Evolutionary conservation across 805 yeast species (phyloP).

Genomic region (Ogataea nonfermentans): DNA sequence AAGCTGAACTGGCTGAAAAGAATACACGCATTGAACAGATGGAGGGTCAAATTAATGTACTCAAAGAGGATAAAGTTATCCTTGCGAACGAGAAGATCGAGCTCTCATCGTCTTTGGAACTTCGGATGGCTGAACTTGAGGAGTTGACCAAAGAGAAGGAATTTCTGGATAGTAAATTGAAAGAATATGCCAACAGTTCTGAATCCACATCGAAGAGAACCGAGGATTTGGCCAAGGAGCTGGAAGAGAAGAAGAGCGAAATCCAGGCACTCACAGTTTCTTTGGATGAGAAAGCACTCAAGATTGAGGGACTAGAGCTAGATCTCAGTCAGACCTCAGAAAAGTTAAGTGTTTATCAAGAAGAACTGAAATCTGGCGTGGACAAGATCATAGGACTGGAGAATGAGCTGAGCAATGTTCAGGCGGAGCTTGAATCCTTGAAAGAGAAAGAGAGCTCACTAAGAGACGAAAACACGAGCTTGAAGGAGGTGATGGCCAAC

Average conservation of each 20-base stretch:
- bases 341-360: conserved; percentile 12
- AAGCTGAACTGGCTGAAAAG: conserved; percentile 15
- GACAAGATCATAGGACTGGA: conserved; percentile 13
- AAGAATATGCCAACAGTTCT: conserved; percentile 1
- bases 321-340: conserved; percentile 14
- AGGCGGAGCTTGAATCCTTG: conserved; percentile 10
- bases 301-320: conserved; percentile 15
- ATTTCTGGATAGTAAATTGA: conserved; percentile 7
- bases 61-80: conserved; percentile 25
- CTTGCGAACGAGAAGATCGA: conserved; percentile 24
- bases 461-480: conserved; percentile 4
- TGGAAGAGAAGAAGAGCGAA: conserved; percentile 12
- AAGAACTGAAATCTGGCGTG: conserved; percentile 12
- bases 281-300: conserved; percentile 8
- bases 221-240: conserved; percentile 19
- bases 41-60: conserved; percentile 20
- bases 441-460: conserved; percentile 7
- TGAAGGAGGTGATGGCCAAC: conserved; percentile 10
- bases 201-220: conserved; percentile 10
- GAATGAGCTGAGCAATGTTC: conserved; percentile 9
- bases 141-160: conserved; percentile 12
- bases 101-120: conserved; percentile 17
- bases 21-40: conserved; percentile 10
- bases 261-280: conserved; percentile 12
- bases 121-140: conserved; percentile 25